Percentiles rank a stretch among this genome's conserved stretches.
Evolutionary conservation across 371 early-diverging fungal species (phyloP).

Genomic region (Mucor saturninus): DNA sequence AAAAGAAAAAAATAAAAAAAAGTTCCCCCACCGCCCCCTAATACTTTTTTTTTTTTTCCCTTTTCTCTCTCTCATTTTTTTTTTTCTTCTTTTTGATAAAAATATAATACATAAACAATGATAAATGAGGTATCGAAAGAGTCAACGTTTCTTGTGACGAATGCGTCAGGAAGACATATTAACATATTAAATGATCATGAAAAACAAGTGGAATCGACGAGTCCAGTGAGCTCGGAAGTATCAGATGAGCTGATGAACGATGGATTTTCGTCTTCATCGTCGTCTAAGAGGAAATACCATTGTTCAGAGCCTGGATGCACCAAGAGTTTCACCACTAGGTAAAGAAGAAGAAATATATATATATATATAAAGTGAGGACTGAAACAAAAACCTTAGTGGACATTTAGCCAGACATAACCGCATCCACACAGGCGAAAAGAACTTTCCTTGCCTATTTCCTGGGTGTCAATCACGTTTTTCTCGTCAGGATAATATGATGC

Average conservation of each 20-base stretch:
- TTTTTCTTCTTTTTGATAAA: conserved; percentile 4
- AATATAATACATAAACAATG: background rate
- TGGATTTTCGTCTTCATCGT: conserved; percentile 1
- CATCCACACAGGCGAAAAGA: conserved; percentile 93
- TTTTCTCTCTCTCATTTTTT: conserved; percentile 8
- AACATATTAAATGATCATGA: conserved; percentile 29
- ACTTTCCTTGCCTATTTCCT: conserved; percentile 81
- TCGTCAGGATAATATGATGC: conserved; percentile 91
- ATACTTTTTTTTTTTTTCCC: background rate
- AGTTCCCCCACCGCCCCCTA: no score
- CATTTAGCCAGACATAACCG: conserved; percentile 89
- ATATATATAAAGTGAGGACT: no score
- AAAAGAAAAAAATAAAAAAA: no score
- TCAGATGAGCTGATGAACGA: conserved; percentile 10
- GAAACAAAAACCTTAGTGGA: conserved; percentile 50
- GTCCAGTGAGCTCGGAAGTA: conserved; percentile 9
- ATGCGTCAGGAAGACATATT: conserved; percentile 35
- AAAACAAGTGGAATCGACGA: background rate
- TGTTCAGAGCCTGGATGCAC: conserved; percentile 52
- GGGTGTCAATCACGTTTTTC: conserved; percentile 86
- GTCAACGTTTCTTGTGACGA: conserved; percentile 22
- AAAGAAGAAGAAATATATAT: conserved; percentile 1
- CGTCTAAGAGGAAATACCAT: conserved; percentile 48
- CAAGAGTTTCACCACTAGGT: conserved; percentile 61
- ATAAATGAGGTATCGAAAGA: conserved; percentile 11